Base-by-base conservation (phyloP, 2,329 filamentous ascomycete genomes). In the Aureobasidium sp. region DNA sequence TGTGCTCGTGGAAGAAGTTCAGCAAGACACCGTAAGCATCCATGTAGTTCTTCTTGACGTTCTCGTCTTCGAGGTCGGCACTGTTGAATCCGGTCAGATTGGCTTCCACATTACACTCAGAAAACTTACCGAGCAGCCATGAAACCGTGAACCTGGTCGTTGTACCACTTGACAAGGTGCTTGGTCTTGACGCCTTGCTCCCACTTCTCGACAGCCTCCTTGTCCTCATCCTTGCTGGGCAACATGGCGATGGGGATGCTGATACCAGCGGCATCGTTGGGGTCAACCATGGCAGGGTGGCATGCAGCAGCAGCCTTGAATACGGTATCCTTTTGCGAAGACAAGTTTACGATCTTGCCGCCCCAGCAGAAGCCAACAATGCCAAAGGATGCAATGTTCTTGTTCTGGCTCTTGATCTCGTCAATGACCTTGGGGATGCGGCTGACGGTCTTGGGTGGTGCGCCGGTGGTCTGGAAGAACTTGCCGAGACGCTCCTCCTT, bases 201-300 rank as follows among this genome's bases (percentile, higher is more conserved):
- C 77, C 78, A 81, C 68, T 76, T 73, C 69, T 75, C 75, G 2
- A 81, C 75, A 51, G 78, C 83, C 0, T 78, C 76, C 66, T 79
- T 78, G 39, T 76, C 70, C 75, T 86, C 83, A 51, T 85, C 83
- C 69, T 79, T 79, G 41, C 77, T 80, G 2, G 83, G 82, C 44
- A 86, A 75, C 75, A 85, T 76, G 7, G 78, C 77, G 70, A 81
- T 82, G 1, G 83, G 83, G 42, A 85, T 81, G 4, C 77, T 79
- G 41, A 85, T 75, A 5, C 75, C 76, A 51, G 78, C 75, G 2
- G 82, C 83, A 65, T 85, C 83, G 32, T 80, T 77, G 14, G 78
- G 78, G 55, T 84, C 82, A 13, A 85, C 77, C 82, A 85, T 84
- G 32, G 82, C 83, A 6, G 83, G 83, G 69, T 85, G 83, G 65